Percentiles rank a stretch among this genome's conserved stretches.
phyloP scores from a whole-genome alignment of 148 eudicot genomes.

The Silene conica region DNA sequence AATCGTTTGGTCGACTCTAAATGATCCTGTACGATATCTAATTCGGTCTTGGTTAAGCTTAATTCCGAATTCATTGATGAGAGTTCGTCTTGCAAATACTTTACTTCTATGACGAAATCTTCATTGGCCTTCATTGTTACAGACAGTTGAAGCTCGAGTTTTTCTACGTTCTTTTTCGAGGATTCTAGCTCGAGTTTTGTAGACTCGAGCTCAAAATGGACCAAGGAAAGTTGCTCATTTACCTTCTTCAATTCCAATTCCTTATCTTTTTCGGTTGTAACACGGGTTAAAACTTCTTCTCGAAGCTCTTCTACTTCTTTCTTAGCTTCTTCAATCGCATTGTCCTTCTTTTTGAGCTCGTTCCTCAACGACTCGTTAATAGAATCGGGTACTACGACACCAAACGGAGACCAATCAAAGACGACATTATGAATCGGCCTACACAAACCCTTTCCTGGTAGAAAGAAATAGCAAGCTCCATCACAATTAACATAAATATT shows the following conservation, averaged over 20 bases:
- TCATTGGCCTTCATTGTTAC: conserved; percentile 2
- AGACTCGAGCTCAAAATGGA: conserved; percentile 9
- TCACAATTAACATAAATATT: conserved; percentile 24
- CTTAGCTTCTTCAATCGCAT: background rate
- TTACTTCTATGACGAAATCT: background rate
- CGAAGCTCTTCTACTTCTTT: too few species aligned
- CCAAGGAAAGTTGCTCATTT: conserved; percentile 4
- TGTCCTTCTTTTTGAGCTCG: conserved; percentile 13
- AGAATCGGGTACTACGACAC: conserved; percentile 18
- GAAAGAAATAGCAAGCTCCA: conserved; percentile 30
- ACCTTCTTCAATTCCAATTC: conserved; percentile 17
- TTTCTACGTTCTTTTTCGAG: background rate
- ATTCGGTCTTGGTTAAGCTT: too few species aligned
- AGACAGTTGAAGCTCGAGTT: conserved; percentile 8
- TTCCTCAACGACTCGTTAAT: conserved; percentile 16
- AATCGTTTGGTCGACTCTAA: background rate
- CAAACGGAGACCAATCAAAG: conserved; percentile 33
- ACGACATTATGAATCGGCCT: conserved; percentile 24
- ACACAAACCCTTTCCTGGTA: conserved; percentile 19
- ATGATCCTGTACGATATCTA: background rate
- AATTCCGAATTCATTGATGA: background rate
- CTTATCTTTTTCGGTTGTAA: background rate
- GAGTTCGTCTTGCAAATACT: conserved; percentile 1
- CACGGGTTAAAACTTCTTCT: too few species aligned
- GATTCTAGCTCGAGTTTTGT: conserved; percentile 9